Base-by-base conservation (phyloP, 192 early-diverging fungal genomes). In the Spizellomyces sp. region DNA sequence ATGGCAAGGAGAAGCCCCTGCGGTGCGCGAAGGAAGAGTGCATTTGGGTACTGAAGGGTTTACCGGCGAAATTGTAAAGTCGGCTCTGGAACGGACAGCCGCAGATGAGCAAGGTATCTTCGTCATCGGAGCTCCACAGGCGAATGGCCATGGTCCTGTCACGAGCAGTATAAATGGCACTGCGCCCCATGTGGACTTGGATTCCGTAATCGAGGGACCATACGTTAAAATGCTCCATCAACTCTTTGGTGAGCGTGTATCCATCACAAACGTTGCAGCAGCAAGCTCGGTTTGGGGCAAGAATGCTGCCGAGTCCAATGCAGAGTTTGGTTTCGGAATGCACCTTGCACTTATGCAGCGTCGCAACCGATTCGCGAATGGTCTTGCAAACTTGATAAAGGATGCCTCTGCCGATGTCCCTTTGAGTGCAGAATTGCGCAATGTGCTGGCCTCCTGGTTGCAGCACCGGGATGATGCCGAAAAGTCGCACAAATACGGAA, bases 251-350 rank as follows among this genome's bases (percentile, higher is more conserved):
- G 78, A 86, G 58, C 89, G 93, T 44, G 84, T 94, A 64, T 77
- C 88, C 58, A 84, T 96, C 8, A 90, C 91, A 61, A 96, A 96
- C 79, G 91, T 90, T 1, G 75, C 88, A 66, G 83, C 87, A 60
- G 80, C 83, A 67, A 50, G 74, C n/a, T 88, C 93, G 64, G 84
- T 94, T 66, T 91, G 12, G 8, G 73, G 66, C 10, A 60, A 62
- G 8, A 19, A 67, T 45, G 48, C 36, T 12, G 66, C 73, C 7
- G 75, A 81, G 66, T 81, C 87, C n/a, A 90, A 81, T 64, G 92
- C 93, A 58, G 94, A 96, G 81, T 95, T 90, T 81, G 95, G 93
- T 42, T 94, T 93, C 72, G 95, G 95, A 54, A 81, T 86, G 58
- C 81, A 93, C 44, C 70, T 94, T 6, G 84, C 86, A 27, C 84